phyloP scores from a whole-genome alignment of 192 early-diverging fungal genomes.

The Umbelopsis sp. region DNA sequence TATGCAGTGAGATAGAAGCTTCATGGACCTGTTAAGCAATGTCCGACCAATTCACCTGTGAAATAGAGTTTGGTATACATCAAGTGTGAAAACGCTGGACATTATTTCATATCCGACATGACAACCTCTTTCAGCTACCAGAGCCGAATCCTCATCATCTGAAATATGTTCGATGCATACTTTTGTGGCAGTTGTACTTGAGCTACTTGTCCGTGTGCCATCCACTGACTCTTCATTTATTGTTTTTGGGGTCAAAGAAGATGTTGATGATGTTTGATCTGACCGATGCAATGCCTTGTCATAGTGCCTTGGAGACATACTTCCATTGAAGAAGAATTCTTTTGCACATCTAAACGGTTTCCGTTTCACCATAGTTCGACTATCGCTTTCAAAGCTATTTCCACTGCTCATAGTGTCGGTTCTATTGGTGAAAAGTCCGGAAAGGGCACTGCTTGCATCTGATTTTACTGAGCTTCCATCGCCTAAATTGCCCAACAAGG shows the following conservation, averaged over 20 bases:
- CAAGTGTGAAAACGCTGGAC: background rate
- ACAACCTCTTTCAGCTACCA: background rate
- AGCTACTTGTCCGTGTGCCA: background rate
- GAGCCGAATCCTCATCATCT: background rate
- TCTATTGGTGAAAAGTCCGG: background rate
- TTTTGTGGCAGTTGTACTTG: background rate
- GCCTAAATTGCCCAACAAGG: background rate
- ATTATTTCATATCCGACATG: slow-evolving; percentile 1
- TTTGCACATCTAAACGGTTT: background rate
- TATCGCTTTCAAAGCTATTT: background rate
- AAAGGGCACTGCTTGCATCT: background rate
- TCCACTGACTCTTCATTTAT: background rate
- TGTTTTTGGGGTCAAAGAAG: background rate
- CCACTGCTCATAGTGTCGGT: background rate
- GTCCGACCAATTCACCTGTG: background rate
- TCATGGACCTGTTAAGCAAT: background rate
- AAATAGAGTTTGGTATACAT: background rate
- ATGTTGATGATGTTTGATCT: background rate
- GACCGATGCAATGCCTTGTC: background rate
- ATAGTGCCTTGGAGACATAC: background rate
- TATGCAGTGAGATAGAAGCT: no score
- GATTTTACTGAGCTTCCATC: background rate
- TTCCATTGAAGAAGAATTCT: background rate
- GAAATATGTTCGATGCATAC: background rate
- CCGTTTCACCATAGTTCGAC: background rate